Evolutionary conservation across 345 rosid genomes (phyloP), one percentile per base, ranked within the genome.

Genomic region (Gossypium herbaceum): DNA sequence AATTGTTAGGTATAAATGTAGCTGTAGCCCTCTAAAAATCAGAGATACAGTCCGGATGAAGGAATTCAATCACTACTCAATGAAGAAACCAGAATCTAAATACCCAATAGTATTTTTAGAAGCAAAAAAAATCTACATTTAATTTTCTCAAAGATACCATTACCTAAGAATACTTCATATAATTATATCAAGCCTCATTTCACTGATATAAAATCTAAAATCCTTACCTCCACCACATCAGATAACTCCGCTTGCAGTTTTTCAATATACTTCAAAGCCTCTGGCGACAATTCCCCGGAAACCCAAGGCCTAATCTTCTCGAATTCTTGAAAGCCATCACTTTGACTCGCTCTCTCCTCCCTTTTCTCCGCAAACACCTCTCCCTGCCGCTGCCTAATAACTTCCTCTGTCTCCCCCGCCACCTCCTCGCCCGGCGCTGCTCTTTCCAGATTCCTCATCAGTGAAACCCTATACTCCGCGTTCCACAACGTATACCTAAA

Each of bases 401-500:
- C 66, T 73, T 62, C 77, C 71, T 58, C 58, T 76, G 7, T 68
- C 79, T 76, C 77, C 79, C 25, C 56, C 58, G 51, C 79, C 71
- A n/a, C 72, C 81, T 73, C 73, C 83, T 68, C 20, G 16, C 1
- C 83, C 64, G 75, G 82, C 51, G 22, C 22, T 1, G 84, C 75
- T 43, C 87, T 84, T 74, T 89, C 93, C 22, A 88, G 86, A 81
- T 91, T 94, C 81, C 97, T 85, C 81, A 65, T 79, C 87, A 91
- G 80, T 4, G 91, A 89, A 24, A 94, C 79, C 81, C 97, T 86
- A 72, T 94, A 94, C 85, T 94, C 97, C 19, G 97, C 97, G 74
- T 90, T 94, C 98, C 98, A 94, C 80, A 94, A 63, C 7, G 98
- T 94, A 68, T 92, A 94, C 82, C 98, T 94, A 79, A 58, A 56